Conservation (phyloP, 2,329 filamentous ascomycete species). For the Penicillium vulpinum region DNA sequence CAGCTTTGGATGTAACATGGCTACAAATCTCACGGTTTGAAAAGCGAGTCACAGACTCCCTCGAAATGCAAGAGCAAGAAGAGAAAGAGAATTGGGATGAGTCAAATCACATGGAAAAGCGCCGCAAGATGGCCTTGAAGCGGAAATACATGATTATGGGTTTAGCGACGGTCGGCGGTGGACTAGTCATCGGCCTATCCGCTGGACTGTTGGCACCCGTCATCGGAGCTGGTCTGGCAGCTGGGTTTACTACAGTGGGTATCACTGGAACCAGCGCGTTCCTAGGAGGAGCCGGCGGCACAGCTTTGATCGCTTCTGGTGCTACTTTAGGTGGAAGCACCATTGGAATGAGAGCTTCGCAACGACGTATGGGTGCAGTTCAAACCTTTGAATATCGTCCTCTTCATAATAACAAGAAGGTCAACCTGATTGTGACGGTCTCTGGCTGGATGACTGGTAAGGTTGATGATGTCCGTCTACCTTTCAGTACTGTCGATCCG, state of each 20-base stretch:
- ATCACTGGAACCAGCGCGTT: conserved; percentile 87
- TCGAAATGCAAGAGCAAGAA: conserved; percentile 95
- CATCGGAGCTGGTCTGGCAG: conserved; percentile 89
- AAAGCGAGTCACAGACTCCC: conserved; percentile 90
- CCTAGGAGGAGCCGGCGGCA: conserved; percentile 85
- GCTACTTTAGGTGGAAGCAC: conserved; percentile 83
- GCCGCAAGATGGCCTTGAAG: conserved; percentile 78
- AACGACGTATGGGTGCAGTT: conserved; percentile 84
- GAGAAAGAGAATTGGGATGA: conserved; percentile 98
- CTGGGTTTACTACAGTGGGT: conserved; percentile 92
- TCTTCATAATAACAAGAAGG: conserved; percentile 94
- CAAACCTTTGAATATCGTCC: conserved; percentile 97
- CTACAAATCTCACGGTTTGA: conserved; percentile 95
- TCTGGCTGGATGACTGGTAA: conserved; percentile 99
- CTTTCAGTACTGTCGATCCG: conserved; percentile 93
- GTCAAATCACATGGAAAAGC: conserved; percentile 84
- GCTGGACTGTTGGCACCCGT: conserved; percentile 89
- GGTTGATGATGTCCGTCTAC: conserved; percentile 90
- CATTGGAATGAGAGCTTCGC: conserved; percentile 82
- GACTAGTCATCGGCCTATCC: conserved; percentile 90
- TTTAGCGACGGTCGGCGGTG: conserved; percentile 89
- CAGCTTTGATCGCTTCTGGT: conserved; percentile 88
- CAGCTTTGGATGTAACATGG: conserved; percentile 79
- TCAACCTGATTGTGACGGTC: conserved; percentile 92
- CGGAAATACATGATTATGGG: conserved; percentile 93